Base-by-base conservation (phyloP, 164 flowering plant genomes). In the Vitis rotundifolia region DNA sequence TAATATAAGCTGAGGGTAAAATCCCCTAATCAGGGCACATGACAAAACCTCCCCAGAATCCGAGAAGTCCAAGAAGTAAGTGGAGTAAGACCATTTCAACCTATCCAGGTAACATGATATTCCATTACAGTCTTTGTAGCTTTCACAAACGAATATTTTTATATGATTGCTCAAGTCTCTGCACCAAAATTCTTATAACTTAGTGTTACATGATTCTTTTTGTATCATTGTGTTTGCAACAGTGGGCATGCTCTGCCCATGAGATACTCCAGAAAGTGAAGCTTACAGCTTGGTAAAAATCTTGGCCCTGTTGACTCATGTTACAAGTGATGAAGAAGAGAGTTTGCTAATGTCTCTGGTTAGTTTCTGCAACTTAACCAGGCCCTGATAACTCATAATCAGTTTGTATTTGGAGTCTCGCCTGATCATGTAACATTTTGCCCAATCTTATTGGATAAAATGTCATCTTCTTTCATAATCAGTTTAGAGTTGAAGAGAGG, bases 161-260 rank as follows among this genome's bases (percentile, higher is more conserved):
- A 57, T 61, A 8, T 18, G 16, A 31, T 49, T 49, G 5, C 1
- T 29, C 47, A 16, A 50, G 57, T 37, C 58, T 18, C 61, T 37
- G 0, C 12, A 15, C 1, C 26, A 49, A 18, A 63, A 57, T 67
- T 11, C 0, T 28, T 31, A 19, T 67, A 11, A 6, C 18, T 57
- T 11, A 9, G 47, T 12, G 13, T 50, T 28, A 51, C 22, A 60
- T 69, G 0, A 26, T 8, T 19, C 44, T 50, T 48, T 68, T 3
- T 31, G 11, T 47, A 65, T 47, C n/a, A 11, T 72, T 19, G 1
- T 50, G 73, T 49, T 65, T 75, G 51, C 29, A 28, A 26, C 78
- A 92, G 99, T 95, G 98, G 99, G 99, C 48, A 91, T 95, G 99
- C 94, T 93, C 73, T 95, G 99, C 77, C 99, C 99, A 5, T 95